Percentiles rank a stretch among this genome's conserved stretches.
Evolutionary conservation across 1,284 basidiomycete genomes (phyloP).

Genomic region (Leccinum colubrinum): DNA sequence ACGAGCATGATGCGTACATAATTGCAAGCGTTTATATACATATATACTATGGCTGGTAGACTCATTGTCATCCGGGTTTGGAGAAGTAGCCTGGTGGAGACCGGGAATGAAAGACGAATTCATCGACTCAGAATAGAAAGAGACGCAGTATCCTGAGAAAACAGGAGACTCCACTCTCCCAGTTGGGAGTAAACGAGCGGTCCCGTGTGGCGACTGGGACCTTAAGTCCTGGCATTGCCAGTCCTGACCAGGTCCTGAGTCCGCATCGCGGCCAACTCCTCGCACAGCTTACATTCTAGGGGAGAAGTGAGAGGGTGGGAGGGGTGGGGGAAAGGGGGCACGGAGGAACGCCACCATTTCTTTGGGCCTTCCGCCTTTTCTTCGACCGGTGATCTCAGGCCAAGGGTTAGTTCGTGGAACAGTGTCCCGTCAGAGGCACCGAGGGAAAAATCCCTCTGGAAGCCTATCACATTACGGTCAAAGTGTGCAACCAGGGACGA

Average conservation of each 20-base stretch:
- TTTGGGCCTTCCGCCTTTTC: not conserved
- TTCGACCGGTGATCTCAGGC: not conserved
- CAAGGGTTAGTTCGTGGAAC: not conserved
- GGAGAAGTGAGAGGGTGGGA: not conserved
- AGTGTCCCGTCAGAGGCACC: not conserved
- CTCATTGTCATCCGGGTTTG: not conserved
- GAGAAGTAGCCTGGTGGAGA: not conserved
- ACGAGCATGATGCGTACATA: not conserved
- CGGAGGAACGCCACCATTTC: too few species aligned
- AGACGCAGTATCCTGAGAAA: not conserved
- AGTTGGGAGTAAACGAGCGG: not conserved
- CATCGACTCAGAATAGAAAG: conserved; percentile 2
- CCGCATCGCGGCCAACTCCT: not conserved
- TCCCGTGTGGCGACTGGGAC: not conserved
- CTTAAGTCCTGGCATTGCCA: not conserved
- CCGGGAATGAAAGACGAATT: conserved; percentile 14
- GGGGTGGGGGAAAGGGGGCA: not conserved
- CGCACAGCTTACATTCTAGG: not conserved
- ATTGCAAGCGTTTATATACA: not conserved
- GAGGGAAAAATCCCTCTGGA: not conserved
- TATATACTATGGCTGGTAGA: not conserved
- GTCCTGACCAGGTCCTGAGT: not conserved
- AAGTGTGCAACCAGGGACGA: not conserved
- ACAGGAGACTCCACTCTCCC: not conserved
- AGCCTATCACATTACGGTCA: not conserved